Percentiles rank a stretch among this genome's conserved stretches.
Conservation (phyloP, 768 basidiomycete species). For the Coprinopsis marcescibilis region DNA sequence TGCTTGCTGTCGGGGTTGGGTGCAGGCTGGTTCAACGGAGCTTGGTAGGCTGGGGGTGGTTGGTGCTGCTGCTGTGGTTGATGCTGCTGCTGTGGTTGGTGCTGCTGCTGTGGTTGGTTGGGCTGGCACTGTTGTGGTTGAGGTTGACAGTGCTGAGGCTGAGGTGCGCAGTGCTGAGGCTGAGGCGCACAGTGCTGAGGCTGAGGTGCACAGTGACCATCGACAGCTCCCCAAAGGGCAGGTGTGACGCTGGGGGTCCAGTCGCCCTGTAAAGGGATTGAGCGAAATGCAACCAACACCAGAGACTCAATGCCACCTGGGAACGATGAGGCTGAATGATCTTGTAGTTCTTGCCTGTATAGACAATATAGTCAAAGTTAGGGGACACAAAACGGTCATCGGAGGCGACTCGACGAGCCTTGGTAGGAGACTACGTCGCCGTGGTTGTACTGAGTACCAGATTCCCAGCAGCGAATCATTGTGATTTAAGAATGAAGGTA, state of each 20-base stretch:
- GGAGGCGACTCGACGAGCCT: slow-evolving; percentile 28
- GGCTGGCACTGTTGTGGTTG: slow-evolving; percentile 24
- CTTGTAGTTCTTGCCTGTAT: slow-evolving; percentile 53
- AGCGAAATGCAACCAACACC: not conserved
- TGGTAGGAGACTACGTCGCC: slow-evolving; percentile 52
- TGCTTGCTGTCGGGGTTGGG: slow-evolving; percentile 9
- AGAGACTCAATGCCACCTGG: slow-evolving; percentile 37
- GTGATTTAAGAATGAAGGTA: slow-evolving; percentile 6
- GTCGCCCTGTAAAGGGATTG: slow-evolving; percentile 39
- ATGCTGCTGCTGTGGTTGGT: slow-evolving; percentile 15
- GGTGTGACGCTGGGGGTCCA: slow-evolving; percentile 63
- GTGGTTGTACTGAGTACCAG: slow-evolving; percentile 52
- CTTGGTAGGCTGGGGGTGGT: slow-evolving; percentile 14
- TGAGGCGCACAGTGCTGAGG: slow-evolving; percentile 21
- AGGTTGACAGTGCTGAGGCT: slow-evolving; percentile 23
- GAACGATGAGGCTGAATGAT: slow-evolving; percentile 69
- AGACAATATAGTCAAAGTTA: not conserved
- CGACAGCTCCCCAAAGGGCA: slow-evolving; percentile 59
- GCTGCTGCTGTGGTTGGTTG: slow-evolving; percentile 16
- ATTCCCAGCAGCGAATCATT: slow-evolving; percentile 53
- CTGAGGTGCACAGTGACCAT: slow-evolving; percentile 15
- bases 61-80: slow-evolving; percentile 24
- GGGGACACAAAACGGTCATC: not conserved
- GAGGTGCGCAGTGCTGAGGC: slow-evolving; percentile 21
- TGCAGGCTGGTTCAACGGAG: not conserved